Evolutionary conservation across 768 basidiomycete genomes (phyloP).

Genomic region (Infundibulicybe gibba): DNA sequence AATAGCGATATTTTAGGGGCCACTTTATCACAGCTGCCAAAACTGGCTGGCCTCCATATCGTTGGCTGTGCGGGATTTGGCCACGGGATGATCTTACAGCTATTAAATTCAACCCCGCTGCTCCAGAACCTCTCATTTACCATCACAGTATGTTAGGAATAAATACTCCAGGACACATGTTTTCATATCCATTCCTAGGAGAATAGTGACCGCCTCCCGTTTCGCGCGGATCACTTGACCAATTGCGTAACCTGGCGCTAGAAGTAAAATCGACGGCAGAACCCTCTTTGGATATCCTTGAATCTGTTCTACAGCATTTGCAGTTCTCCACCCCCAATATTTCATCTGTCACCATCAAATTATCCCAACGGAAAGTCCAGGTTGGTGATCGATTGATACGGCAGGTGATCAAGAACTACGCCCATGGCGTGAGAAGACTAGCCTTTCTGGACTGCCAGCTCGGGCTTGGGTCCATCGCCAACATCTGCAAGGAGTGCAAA

Average conservation of each 20-base stretch:
- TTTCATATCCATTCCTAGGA: constrained; percentile 20
- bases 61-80: constrained; percentile 56
- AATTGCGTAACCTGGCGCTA: constrained; percentile 27
- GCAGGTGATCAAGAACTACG: constrained; percentile 39
- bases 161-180: constrained; percentile 5
- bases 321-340: constrained; percentile 26
- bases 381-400: constrained; percentile 35
- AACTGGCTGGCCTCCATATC: constrained; percentile 56
- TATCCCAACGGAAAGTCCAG: constrained; percentile 37
- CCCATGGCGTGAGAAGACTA: constrained; percentile 36
- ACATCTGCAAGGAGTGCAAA: constrained; percentile 38
- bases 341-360: constrained; percentile 38
- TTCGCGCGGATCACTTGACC: constrained; percentile 13
- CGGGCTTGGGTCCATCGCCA: constrained; percentile 30
- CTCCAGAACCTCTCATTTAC: constrained; percentile 63
- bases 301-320: constrained; percentile 26
- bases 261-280: constrained; percentile 18
- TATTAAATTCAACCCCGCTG: constrained; percentile 43
- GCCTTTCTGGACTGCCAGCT: constrained; percentile 46
- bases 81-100: constrained; percentile 44
- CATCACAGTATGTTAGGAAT: constrained; percentile 40
- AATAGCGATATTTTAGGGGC: constrained; percentile 47
- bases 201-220: constrained; percentile 21
- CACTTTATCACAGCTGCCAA: constrained; percentile 46
- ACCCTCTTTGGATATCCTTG: constrained; percentile 22